Conservation (phyloP, 352 stramenopile species). For the Blastocystis sp. region DNA sequence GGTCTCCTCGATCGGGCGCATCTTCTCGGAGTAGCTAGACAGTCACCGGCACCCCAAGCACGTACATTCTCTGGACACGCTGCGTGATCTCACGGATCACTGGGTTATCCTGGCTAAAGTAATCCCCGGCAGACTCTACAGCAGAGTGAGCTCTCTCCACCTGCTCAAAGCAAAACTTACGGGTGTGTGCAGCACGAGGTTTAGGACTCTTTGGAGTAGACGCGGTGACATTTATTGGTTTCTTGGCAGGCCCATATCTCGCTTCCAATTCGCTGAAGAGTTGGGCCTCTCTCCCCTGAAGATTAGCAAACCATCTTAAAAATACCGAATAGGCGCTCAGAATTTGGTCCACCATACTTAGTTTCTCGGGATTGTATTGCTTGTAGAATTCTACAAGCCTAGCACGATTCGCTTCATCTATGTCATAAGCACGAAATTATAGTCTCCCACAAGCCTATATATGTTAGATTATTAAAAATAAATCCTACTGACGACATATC, state of each 20-base stretch:
- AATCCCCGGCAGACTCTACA: conserved; percentile 37
- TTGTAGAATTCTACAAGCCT: conserved; percentile 53
- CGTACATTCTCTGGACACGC: conserved; percentile 37
- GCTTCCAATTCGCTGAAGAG: conserved; percentile 52
- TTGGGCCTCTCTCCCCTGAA: conserved; percentile 34
- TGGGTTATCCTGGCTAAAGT: conserved; percentile 53
- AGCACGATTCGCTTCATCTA: conserved; percentile 36
- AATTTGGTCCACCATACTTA: conserved; percentile 58
- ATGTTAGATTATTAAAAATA: neutral
- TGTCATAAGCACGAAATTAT: neutral
- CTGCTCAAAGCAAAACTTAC: neutral
- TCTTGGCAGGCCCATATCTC: conserved; percentile 23
- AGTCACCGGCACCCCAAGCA: neutral
- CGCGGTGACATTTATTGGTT: neutral
- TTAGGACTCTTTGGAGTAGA: neutral
- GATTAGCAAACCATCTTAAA: neutral
- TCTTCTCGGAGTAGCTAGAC: conserved; percentile 59
- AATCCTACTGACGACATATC: conserved; percentile 46
- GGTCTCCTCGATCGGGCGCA: conserved; percentile 78
- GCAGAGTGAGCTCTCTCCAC: neutral
- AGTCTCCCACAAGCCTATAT: neutral
- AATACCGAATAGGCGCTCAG: conserved; percentile 35
- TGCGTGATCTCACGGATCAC: conserved; percentile 52
- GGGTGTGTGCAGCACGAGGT: neutral
- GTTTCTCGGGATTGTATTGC: conserved; percentile 53